phyloP scores from a whole-genome alignment of 805 yeast species.

The Lachancea lanzarotensis region DNA sequence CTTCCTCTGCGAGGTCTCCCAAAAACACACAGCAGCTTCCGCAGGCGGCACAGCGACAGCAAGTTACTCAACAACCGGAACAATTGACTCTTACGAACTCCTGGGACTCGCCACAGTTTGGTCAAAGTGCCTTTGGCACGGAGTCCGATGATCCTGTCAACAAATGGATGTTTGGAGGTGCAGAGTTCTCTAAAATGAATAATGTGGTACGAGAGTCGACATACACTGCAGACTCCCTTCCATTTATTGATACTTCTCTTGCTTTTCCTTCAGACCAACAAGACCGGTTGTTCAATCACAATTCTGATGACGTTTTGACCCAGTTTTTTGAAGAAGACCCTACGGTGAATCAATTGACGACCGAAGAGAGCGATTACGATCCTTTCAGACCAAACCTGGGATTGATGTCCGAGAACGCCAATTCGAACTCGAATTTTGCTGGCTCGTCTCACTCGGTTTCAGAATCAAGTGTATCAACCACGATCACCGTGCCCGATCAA shows the following conservation, averaged over 20 bases:
- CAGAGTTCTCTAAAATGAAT: neutral
- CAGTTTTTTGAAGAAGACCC: constrained; percentile 17
- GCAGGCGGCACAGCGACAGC: constrained; percentile 9
- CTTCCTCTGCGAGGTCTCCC: constrained; percentile 8
- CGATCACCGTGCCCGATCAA: constrained; percentile 3
- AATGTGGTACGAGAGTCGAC: neutral
- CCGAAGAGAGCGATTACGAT: constrained; percentile 8
- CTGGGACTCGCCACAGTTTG: constrained; percentile 16
- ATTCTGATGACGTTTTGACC: constrained; percentile 11
- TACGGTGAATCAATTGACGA: constrained; percentile 7
- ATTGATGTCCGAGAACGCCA: neutral
- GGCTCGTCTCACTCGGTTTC: constrained; percentile 2
- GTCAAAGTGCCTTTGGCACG: constrained; percentile 13
- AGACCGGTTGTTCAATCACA: constrained; percentile 10
- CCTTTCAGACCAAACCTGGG: constrained; percentile 3
- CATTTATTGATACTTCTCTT: constrained; percentile 24
- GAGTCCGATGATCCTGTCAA: constrained; percentile 8
- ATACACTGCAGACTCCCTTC: constrained; percentile 1
- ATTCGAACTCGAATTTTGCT: neutral
- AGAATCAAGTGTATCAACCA: constrained; percentile 2
- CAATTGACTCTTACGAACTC: constrained; percentile 2
- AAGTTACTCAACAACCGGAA: neutral
- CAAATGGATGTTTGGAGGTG: constrained; percentile 7
- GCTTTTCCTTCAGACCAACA: constrained; percentile 25
- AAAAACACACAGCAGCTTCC: neutral